Evolutionary conservation across 148 eudicot genomes (phyloP), one percentile per base, ranked within the genome.

Genomic region (Rhododendron mucronatum): DNA sequence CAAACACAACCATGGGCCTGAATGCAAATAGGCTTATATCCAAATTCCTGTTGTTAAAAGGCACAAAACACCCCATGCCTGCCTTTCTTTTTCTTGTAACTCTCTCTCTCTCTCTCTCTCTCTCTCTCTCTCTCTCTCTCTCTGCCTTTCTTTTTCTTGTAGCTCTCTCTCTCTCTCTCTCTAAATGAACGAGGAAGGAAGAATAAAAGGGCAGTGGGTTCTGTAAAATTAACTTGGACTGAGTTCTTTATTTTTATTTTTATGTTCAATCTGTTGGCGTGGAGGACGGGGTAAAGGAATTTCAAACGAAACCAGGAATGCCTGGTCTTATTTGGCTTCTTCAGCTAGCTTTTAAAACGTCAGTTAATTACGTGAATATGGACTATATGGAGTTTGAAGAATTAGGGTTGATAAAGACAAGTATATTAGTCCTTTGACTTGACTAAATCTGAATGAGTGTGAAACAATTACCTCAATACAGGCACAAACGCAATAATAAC

Each of bases 41-140:
- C 82, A 89, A 80, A 86, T 89, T 90, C 76, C 86, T 89, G 85
- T 45, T 89, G 69, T 84, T 91, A 35, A 91, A 91, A 48, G 92
- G 92, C 83, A 89, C 85, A 87, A 82, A 91, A 16, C 91, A 91
- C n/a, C 86, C 91, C 92, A 91, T 91, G 16, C 61, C 20, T 55
- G 14, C 14, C 61, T 55, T 30, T 39, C 44, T 8, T 69, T n/a
- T 47, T 28, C 30, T 67, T 71, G 35, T 30, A 26, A 26, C n/a
- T 67, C 20, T 35, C 50, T 41, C 28, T 18, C 44, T 57, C 7
- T 11, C 2, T 81, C 7, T 2, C 48, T 12, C 61, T 86, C 44
- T 45, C 21, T 59, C 59, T 85, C 61, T 86, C 44, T 45, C 21
- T 59, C 59, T 85, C 41, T 45, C 21, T 59, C 59, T 85, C 57